Evolutionary conservation across 371 early-diverging fungal genomes (phyloP), one percentile per base, ranked within the genome.

Genomic region (Saksenaea vasiformis): DNA sequence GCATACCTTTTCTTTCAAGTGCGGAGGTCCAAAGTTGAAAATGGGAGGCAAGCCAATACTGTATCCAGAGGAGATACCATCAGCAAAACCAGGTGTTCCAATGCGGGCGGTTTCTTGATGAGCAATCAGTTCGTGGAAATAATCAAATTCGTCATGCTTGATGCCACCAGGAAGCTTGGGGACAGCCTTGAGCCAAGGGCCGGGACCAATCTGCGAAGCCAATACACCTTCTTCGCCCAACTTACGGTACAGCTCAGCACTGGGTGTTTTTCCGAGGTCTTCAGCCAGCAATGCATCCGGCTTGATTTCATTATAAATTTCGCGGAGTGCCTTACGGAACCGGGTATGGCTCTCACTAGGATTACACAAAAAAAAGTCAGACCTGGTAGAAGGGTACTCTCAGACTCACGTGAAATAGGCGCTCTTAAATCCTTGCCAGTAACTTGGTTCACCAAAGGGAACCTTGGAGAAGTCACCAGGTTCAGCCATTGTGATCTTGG

Each of bases 81-180:
- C 66, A 58, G 61, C 80, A 34, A 90, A 87, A 78, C 93, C 92
- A 22, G 93, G 93, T 4, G 91, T 84, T 28, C 92, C 94, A 65
- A 90, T 83, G 39, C 95, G 86, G 34, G 89, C 83, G 14, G 93
- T 73, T 70, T 95, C 95, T 67, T 93, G 92, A 71, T 82, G 76
- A 56, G 90, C 76, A 61, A 94, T 86, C 61, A 92, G 24, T 61
- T 87, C 76, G 51, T 90, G 90, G 83, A 94, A 94, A 34, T 81
- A 73, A 69, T 93, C 91, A 63, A 79, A 91, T 54, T 91, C 89
- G 11, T 67, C 76, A 5, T 79, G 73, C 1, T 65, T 60, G 14
- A 89, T 65, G 51, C 74, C 81, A 7, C 85, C 86, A 60, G 77
- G 85, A 17, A 87, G 71, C 17, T 66, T 68, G 13, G 24, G 51